A percentile compares a stretch with the other conserved stretches of the same genome.
Conservation (phyloP, 805 yeast species). For the Metschnikowia sp. region DNA sequence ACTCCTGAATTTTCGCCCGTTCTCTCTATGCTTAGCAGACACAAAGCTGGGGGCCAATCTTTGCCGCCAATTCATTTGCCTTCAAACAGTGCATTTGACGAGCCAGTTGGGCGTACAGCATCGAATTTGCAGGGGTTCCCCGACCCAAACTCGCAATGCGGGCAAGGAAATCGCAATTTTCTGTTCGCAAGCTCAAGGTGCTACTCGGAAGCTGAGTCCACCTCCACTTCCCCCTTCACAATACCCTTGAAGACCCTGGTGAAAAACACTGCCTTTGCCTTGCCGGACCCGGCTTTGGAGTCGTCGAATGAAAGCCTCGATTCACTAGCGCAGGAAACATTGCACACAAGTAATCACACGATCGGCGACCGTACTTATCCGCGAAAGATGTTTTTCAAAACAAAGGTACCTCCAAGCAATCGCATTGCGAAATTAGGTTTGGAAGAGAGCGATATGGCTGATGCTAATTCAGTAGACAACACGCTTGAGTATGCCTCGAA, state of each 20-base stretch:
- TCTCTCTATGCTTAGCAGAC: constrained; percentile 27
- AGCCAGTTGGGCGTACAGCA: background rate
- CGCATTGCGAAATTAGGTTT: constrained; percentile 15
- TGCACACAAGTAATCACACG: background rate
- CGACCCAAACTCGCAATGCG: background rate
- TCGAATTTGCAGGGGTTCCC: background rate
- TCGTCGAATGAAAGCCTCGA: background rate
- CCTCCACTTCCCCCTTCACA: constrained; percentile 27
- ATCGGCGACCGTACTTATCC: constrained; percentile 15
- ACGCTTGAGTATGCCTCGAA: constrained; percentile 32
- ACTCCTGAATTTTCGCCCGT: constrained; percentile 39
- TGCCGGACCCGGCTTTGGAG: constrained; percentile 39
- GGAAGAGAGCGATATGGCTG: constrained; percentile 13
- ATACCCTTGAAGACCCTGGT: constrained; percentile 23
- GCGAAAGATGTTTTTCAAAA: constrained; percentile 29
- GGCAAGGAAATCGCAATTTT: background rate
- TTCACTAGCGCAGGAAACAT: no score
- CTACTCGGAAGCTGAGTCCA: constrained; percentile 12
- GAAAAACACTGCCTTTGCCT: constrained; percentile 21
- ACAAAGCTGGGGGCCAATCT: constrained; percentile 3
- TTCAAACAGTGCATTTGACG: background rate
- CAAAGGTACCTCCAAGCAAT: constrained; percentile 26
- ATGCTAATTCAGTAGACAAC: constrained; percentile 11
- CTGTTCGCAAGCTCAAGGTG: constrained; percentile 2
- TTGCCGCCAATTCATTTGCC: background rate